Base-by-base conservation (phyloP, 1,284 basidiomycete genomes). In the Exobasidium rhododendri region DNA sequence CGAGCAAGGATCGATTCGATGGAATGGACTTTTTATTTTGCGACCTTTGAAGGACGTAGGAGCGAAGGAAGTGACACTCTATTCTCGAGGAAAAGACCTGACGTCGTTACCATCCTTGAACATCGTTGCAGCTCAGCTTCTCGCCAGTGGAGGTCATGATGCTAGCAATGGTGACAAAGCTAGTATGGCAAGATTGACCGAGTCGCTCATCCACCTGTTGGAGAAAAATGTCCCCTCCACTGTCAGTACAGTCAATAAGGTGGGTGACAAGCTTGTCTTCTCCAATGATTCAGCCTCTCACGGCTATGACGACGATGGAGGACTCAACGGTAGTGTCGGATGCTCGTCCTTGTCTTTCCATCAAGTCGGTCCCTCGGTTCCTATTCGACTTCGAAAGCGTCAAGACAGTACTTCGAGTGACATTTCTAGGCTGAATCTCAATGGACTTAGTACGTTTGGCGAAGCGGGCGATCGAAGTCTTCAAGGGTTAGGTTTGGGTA, bases 161-260 rank as follows among this genome's bases (percentile, higher is more conserved):
- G 14, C 40, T 29, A 26, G 30, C 13, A 22, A 47, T 58, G 4
- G 70, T 64, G 63, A 78, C 49, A 76, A 76, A 57, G 61, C 54
- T 26, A 72, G 68, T 29, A 76, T 78, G 3, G 69, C 68, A 0
- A 57, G 68, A 6, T 57, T 78, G 30, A 69, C 75, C 0, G 68
- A 72, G 44, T 56, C 72, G 10, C 73, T 78, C 11, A 69, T 78
- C 44, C 51, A 67, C 20, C 67, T 71, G 28, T 64, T 78, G 4
- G 75, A 78, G 61, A 58, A 63, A 13, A 70, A 74, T 26, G 76
- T 78, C 24, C 65, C 74, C 5, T 70, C 68, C 17, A 78, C 76
- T 0, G 74, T 77, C 6, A 69, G 65, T 32, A 77, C 76, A 1
- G 69, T 78, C 40, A 68, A 65, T 2, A 66, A 67, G 40, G 77